Conservation (phyloP, 208 protist species). For the Leishmania gerbilli region DNA sequence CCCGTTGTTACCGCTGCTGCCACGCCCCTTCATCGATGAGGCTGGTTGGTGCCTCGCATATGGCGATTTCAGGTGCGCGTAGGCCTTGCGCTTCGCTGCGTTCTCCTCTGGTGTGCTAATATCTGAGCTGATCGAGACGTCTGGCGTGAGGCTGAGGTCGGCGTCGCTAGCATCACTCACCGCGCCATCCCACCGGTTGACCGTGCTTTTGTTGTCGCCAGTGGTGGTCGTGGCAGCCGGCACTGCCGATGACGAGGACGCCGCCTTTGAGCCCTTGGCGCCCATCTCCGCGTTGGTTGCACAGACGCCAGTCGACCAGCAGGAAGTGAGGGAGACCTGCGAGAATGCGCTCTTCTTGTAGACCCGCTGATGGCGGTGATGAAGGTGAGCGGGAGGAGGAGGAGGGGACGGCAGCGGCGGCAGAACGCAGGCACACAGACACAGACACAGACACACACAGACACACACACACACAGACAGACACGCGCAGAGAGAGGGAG, state of each 20-base stretch:
- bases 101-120: slow-evolving; percentile 46
- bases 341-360: not conserved
- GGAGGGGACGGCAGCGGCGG: too few relatives aligned
- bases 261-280: slow-evolving; percentile 1
- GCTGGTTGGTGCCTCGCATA: slow-evolving; percentile 8
- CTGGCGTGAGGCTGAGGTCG: slow-evolving; percentile 17
- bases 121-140: slow-evolving; percentile 32
- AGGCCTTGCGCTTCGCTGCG: slow-evolving; percentile 38
- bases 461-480: too few relatives aligned
- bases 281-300: not conserved
- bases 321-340: not conserved
- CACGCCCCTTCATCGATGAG: not conserved
- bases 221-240: not conserved
- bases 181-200: not conserved
- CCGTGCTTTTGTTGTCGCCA: not conserved
- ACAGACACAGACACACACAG: too few relatives aligned
- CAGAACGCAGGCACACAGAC: not conserved
- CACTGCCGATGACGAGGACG: not conserved
- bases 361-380: not conserved
- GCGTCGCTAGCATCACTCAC: not conserved
- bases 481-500: not conserved
- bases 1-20: not conserved
- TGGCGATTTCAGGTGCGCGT: slow-evolving; percentile 34
- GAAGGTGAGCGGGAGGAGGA: not conserved
- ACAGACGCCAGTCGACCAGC: not conserved